These are phyloP conservation scores for Solanum raphanifolium DNA, from an alignment of 257 asterid species.

Conservation along the genomic window DNA sequence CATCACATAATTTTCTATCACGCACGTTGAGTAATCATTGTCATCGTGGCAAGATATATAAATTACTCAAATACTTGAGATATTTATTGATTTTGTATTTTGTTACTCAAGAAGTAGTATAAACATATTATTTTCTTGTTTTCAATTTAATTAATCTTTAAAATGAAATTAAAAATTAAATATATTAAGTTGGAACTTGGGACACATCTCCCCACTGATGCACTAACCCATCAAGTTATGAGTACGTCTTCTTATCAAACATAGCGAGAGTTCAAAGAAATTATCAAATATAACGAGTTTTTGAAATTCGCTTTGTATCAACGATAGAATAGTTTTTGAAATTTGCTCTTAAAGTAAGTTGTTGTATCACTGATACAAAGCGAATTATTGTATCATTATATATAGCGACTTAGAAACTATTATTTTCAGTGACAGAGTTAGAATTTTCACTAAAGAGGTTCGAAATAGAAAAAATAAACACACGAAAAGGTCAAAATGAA, in stretches of 20 bases:
- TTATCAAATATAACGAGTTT: background rate
- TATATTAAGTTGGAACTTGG: background rate
- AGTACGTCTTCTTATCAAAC: background rate
- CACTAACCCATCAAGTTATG: background rate
- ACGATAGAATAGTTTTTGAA: no score
- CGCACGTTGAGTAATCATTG: background rate
- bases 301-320: no score
- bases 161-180: no score
- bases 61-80: background rate
- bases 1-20: background rate
- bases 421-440: rapidly evolving
- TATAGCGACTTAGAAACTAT: background rate
- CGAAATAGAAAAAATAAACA: no score
- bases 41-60: background rate
- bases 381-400: background rate
- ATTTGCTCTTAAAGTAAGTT: no score
- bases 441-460: no score
- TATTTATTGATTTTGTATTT: background rate
- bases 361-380: background rate
- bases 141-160: background rate
- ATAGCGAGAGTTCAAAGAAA: no score
- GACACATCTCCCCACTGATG: background rate
- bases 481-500: no score
- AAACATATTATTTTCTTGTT: background rate
- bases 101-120: background rate